phyloP scores from a whole-genome alignment of 805 yeast species.

The Candida sakaeoensis region DNA sequence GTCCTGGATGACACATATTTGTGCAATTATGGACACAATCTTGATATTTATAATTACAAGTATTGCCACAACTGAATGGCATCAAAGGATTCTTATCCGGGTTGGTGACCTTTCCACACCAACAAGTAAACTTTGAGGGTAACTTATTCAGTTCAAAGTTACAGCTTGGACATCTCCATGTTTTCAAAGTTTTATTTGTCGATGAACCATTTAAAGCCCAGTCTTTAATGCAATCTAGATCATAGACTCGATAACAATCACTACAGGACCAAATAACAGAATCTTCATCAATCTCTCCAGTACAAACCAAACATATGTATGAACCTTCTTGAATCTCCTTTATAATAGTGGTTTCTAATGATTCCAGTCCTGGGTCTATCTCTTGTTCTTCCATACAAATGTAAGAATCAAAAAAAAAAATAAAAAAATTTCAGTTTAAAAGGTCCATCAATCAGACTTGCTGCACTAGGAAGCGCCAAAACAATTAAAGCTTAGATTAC shows the following conservation, averaged over 20 bases:
- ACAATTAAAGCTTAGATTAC: too few species aligned
- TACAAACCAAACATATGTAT: conserved; percentile 84
- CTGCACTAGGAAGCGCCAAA: too few species aligned
- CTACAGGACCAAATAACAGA: conserved; percentile 78
- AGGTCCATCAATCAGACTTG: too few species aligned
- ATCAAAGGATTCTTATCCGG: conserved; percentile 51
- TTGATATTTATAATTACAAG: conserved; percentile 56
- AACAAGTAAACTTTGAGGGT: conserved; percentile 65
- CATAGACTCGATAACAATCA: conserved; percentile 78
- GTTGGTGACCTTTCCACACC: conserved; percentile 81
- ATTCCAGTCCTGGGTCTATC: conserved; percentile 15
- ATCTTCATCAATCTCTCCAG: conserved; percentile 66
- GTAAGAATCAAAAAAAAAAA: neutral
- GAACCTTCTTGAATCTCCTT: conserved; percentile 63
- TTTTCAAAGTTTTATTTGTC: conserved; percentile 47
- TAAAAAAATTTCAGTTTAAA: neutral
- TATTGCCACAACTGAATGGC: conserved; percentile 89
- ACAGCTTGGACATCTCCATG: conserved; percentile 89
- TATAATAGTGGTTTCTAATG: conserved; percentile 41
- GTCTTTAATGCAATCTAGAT: conserved; percentile 74
- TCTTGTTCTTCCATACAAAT: conserved; percentile 6
- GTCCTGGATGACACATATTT: conserved; percentile 82
- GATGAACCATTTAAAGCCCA: conserved; percentile 83
- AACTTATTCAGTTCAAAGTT: conserved; percentile 47
- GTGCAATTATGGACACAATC: conserved; percentile 74